Percentiles rank a stretch among this genome's conserved stretches.
These are phyloP conservation scores for Starmerella khaoyaiensis DNA, from an alignment of 805 yeast species.

Conservation along the genomic window DNA sequence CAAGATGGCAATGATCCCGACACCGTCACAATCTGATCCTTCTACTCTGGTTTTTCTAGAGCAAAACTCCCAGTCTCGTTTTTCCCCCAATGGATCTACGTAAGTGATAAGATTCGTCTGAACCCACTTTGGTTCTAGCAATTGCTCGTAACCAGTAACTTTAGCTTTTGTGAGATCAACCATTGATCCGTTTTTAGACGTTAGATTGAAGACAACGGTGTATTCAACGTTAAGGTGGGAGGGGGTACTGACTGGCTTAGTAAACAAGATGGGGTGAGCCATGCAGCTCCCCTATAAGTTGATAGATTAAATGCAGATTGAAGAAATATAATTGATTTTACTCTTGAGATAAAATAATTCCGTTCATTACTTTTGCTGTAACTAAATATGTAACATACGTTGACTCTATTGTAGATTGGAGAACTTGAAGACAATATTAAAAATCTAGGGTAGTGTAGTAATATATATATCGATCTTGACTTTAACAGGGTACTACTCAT, in stretches of 20 bases:
- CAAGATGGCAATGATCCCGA: slow-evolving; percentile 71
- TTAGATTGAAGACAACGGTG: too few relatives aligned
- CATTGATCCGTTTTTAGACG: too few relatives aligned
- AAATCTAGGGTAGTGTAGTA: slow-evolving; percentile 1
- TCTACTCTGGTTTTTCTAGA: slow-evolving; percentile 59
- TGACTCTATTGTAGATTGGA: neutral
- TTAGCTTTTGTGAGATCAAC: slow-evolving; percentile 23
- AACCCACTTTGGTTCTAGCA: slow-evolving; percentile 52
- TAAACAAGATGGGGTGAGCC: too few relatives aligned
- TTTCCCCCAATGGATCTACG: slow-evolving; percentile 25
- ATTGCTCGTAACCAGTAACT: slow-evolving; percentile 22
- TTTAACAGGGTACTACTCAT: neutral
- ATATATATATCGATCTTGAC: neutral
- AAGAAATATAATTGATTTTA: too few relatives aligned
- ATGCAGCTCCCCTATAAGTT: too few relatives aligned
- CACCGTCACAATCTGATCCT: slow-evolving; percentile 66
- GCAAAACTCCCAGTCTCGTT: slow-evolving; percentile 85
- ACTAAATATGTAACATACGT: neutral
- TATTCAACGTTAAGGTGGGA: too few relatives aligned
- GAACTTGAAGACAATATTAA: neutral
- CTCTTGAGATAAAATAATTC: too few relatives aligned
- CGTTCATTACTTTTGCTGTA: too few relatives aligned
- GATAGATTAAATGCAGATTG: too few relatives aligned
- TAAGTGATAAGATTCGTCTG: slow-evolving; percentile 34
- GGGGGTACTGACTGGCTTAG: too few relatives aligned